Evolutionary conservation across 108 stramenopile genomes (phyloP).

Genomic region (Pseudonitzschia multiseries): DNA sequence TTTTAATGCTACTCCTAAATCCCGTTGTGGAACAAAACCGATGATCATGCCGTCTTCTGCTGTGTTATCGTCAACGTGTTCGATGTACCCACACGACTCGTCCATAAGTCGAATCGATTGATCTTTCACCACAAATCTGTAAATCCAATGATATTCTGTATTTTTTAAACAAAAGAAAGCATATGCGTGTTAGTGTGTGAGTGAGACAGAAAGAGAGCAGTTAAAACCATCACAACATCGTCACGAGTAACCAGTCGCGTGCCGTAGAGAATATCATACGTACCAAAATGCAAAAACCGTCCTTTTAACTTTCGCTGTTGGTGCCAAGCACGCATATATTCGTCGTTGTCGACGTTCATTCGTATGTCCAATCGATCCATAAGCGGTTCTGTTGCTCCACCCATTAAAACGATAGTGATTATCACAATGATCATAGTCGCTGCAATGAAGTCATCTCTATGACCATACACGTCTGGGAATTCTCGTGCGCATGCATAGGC

Average conservation of each 20-base stretch:
- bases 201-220: background rate
- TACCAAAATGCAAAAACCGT: conserved; percentile 44
- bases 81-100: conserved; percentile 17
- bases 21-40: background rate
- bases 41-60: background rate
- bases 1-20: conserved; percentile 1
- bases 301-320: conserved; percentile 32
- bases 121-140: conserved; percentile 18
- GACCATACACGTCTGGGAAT: conserved; percentile 57
- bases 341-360: conserved; percentile 57
- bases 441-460: conserved; percentile 44
- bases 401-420: conserved; percentile 52
- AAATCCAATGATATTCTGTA: conserved; percentile 23
- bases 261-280: background rate
- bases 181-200: background rate
- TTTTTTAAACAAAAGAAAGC: too few species aligned
- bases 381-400: conserved; percentile 46
- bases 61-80: conserved; percentile 13
- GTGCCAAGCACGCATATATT: conserved; percentile 49
- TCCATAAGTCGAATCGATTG: conserved; percentile 10
- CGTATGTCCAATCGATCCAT: conserved; percentile 44
- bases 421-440: conserved; percentile 67
- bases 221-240: background rate
- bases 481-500: conserved; percentile 69
- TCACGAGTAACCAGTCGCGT: background rate